Evolutionary conservation across 331 rosid genomes (phyloP), one percentile per base, ranked within the genome.

Genomic region (Acacia concinna): DNA sequence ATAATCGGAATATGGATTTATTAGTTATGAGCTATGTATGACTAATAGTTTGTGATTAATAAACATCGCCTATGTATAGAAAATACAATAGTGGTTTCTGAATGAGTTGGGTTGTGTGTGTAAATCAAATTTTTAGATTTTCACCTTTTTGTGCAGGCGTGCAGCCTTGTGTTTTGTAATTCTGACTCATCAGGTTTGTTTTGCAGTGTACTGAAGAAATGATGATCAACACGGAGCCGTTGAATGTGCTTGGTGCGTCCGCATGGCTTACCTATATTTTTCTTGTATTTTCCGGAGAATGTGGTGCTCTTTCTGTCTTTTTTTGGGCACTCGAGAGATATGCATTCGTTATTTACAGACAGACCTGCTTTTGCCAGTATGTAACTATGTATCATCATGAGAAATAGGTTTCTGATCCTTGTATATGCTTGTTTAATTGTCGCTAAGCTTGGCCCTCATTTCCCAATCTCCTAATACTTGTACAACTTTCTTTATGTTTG

Each of bases 131-230:
- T 69, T 51, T 25, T 70, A 31, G 12, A 30, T 40, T 47, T 20
- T 37, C 34, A 2, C 54, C 35, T 38, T 21, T 56, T 11, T 40
- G 52, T 75, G 67, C 12, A 28, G 67, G 59, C 59, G n/a, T n/a
- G 27, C 59, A n/a, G 25, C 35, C 66, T 12, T 25, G 66, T 47
- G 31, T 49, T 43, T 52, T 75, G 13, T 64, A 38, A 20, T 76
- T 81, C 92, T 89, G 76, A 90, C 71, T 34, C 27, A n/a, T 20
- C 18, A 15, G 65, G 52, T 65, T 78, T 75, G 80, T 70, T 77
- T 82, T 87, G 86, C 93, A 93, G 97, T 80, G 97, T 88, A 25
- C 89, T 93, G 83, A 92, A 90, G 92, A 93, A 93, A 84, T 93
- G 91, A 93, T 77, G 13, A 68, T 85, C 78, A 40, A 30, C 68